Evolutionary conservation across 192 early-diverging fungal genomes (phyloP).

Genomic region (Podila horticola): DNA sequence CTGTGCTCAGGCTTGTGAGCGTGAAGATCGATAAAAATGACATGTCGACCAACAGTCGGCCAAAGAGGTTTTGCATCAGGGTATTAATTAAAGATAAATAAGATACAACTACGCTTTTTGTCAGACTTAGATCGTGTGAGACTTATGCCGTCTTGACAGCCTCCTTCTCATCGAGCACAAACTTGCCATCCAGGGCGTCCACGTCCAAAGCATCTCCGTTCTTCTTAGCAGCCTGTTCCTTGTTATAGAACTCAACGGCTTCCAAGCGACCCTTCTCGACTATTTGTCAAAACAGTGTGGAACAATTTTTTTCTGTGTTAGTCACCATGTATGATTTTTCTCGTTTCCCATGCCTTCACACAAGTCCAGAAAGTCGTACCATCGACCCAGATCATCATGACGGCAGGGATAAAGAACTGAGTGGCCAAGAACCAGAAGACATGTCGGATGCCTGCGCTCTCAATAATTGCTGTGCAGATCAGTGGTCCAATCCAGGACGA

Average conservation of each 20-base stretch:
- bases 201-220: not conserved
- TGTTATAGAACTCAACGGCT: conserved; percentile 27
- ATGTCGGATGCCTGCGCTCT: conserved; percentile 23
- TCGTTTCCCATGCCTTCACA: too few relatives aligned
- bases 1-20: too few relatives aligned
- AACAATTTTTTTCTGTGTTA: too few relatives aligned
- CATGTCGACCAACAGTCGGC: too few relatives aligned
- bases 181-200: not conserved
- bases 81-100: too few relatives aligned
- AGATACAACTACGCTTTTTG: too few relatives aligned
- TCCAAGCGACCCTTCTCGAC: conserved; percentile 29
- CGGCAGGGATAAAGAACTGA: conserved; percentile 30
- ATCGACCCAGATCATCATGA: conserved; percentile 30
- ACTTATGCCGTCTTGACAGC: not conserved
- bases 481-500: conserved; percentile 43
- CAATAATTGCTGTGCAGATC: conserved; percentile 34
- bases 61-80: too few relatives aligned
- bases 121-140: too few relatives aligned
- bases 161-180: not conserved
- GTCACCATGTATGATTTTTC: not conserved
- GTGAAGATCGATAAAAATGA: too few relatives aligned
- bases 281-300: conserved; percentile 11
- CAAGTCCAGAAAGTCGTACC: conserved; percentile 8
- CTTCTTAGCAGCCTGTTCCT: conserved; percentile 26
- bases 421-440: conserved; percentile 32